Percentiles rank a stretch among this genome's conserved stretches.
These are phyloP conservation scores for Ceratobasidium sp. DNA, from an alignment of 1,284 basidiomycete species.

Conservation along the genomic window DNA sequence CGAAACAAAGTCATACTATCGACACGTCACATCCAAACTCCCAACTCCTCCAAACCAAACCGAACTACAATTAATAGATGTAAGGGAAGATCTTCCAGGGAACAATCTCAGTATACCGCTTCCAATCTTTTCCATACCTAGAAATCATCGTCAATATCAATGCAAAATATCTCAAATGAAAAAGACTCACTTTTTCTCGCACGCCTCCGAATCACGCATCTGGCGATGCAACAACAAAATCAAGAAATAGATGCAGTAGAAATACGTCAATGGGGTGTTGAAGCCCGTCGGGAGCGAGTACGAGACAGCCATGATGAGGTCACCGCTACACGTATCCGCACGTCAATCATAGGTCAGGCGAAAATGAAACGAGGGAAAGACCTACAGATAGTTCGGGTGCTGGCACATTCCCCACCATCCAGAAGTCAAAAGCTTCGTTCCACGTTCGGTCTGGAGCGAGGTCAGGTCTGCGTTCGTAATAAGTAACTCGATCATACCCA, in stretches of 20 bases:
- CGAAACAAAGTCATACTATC: slow-evolving; percentile 12
- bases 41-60: not conserved
- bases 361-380: slow-evolving; percentile 40
- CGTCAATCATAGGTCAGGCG: not conserved
- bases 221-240: slow-evolving; percentile 94
- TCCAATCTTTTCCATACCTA: slow-evolving; percentile 88
- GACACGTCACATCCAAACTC: not conserved
- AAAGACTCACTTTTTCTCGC: slow-evolving; percentile 80
- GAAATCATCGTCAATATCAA: not conserved
- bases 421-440: slow-evolving; percentile 91
- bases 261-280: slow-evolving; percentile 94
- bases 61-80: slow-evolving; percentile 67
- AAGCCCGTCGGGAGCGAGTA: slow-evolving; percentile 98
- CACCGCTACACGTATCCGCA: slow-evolving; percentile 68
- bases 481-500: not conserved
- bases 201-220: slow-evolving; percentile 91
- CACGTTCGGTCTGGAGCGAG: slow-evolving; percentile 87
- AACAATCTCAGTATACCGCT: slow-evolving; percentile 86
- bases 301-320: slow-evolving; percentile 88
- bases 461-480: slow-evolving; percentile 66
- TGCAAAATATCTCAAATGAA: slow-evolving; percentile 12
- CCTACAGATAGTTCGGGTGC: slow-evolving; percentile 94
- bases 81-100: slow-evolving; percentile 91
- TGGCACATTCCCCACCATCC: slow-evolving; percentile 98
- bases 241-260: slow-evolving; percentile 91